Evolutionary conservation across 2,329 filamentous ascomycete genomes (phyloP).

Genomic region (Epichloe festucae): DNA sequence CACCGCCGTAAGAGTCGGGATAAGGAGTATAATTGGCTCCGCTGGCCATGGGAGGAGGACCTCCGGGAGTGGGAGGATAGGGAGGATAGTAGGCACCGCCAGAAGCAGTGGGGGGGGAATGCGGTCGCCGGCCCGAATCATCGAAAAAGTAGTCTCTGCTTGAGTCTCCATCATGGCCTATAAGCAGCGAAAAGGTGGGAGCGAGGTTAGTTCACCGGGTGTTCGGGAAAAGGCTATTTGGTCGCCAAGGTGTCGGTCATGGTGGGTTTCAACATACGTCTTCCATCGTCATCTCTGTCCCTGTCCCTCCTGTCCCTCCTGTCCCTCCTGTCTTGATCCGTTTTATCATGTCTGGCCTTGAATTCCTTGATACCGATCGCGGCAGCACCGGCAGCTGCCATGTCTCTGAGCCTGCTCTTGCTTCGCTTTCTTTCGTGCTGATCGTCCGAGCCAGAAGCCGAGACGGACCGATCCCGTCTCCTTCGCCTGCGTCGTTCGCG

Average conservation of each 20-base stretch:
- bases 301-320: slow-evolving; percentile 16
- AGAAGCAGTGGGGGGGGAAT: slow-evolving; percentile 39
- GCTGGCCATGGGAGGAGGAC: slow-evolving; percentile 4
- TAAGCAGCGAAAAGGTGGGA: neutral
- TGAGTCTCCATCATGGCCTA: slow-evolving; percentile 25
- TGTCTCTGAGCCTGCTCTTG: slow-evolving; percentile 38
- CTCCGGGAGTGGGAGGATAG: slow-evolving; percentile 20
- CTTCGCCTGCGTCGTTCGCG: slow-evolving; percentile 23
- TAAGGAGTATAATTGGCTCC: slow-evolving; percentile 9
- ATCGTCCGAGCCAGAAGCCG: slow-evolving; percentile 19
- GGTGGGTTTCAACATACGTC: slow-evolving; percentile 10
- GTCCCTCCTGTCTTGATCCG: slow-evolving; percentile 30
- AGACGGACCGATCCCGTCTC: slow-evolving; percentile 23
- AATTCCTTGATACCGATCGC: slow-evolving; percentile 51
- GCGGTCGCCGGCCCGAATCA: slow-evolving; percentile 21
- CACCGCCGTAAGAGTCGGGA: slow-evolving; percentile 16
- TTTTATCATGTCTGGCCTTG: slow-evolving; percentile 26
- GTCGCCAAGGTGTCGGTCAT: neutral
- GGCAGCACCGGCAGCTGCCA: slow-evolving; percentile 41
- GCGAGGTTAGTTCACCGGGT: neutral
- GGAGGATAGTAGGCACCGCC: slow-evolving; percentile 38
- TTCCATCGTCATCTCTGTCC: slow-evolving; percentile 15
- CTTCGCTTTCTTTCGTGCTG: slow-evolving; percentile 33
- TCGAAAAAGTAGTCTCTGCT: slow-evolving; percentile 22
- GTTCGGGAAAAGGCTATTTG: neutral